Conservation (phyloP, 768 basidiomycete species). For the Fomitopsis pulvina region DNA sequence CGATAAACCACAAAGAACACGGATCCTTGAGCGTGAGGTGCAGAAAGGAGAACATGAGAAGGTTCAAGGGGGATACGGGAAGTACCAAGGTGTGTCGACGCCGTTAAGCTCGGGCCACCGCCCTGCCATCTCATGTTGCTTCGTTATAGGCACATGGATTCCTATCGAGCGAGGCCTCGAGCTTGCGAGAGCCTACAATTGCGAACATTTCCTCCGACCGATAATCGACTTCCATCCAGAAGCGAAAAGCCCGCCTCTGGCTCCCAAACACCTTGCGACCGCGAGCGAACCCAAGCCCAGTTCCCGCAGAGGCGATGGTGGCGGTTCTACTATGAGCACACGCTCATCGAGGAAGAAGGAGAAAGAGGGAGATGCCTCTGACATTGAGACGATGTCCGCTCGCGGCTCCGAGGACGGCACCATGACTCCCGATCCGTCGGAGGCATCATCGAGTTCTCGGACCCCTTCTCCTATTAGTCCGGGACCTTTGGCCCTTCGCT, state of each 20-base stretch:
- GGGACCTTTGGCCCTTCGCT: conserved; percentile 35
- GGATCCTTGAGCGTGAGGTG: conserved; percentile 94
- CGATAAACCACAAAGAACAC: conserved; percentile 96
- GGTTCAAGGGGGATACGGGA: conserved; percentile 98
- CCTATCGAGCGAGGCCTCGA: conserved; percentile 85
- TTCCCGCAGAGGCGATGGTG: conserved; percentile 32
- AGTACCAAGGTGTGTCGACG: conserved; percentile 84
- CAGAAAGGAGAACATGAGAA: conserved; percentile 99
- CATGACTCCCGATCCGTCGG: conserved; percentile 85
- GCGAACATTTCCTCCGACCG: conserved; percentile 78
- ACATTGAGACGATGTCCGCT: conserved; percentile 56
- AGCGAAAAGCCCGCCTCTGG: conserved; percentile 86
- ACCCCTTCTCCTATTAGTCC: conserved; percentile 87
- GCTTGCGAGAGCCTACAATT: conserved; percentile 89
- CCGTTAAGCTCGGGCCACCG: background rate
- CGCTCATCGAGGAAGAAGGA: conserved; percentile 55
- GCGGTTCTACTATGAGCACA: conserved; percentile 37
- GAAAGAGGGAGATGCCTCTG: conserved; percentile 48
- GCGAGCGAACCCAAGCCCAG: conserved; percentile 45
- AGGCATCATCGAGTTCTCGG: conserved; percentile 80
- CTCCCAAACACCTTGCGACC: conserved; percentile 92
- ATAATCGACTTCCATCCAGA: conserved; percentile 93
- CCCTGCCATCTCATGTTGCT: background rate
- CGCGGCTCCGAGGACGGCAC: conserved; percentile 82
- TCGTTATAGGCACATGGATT: conserved; percentile 89